Evolutionary conservation across 306 rosid genomes (phyloP).

Genomic region (Spatholobus suberectus): DNA sequence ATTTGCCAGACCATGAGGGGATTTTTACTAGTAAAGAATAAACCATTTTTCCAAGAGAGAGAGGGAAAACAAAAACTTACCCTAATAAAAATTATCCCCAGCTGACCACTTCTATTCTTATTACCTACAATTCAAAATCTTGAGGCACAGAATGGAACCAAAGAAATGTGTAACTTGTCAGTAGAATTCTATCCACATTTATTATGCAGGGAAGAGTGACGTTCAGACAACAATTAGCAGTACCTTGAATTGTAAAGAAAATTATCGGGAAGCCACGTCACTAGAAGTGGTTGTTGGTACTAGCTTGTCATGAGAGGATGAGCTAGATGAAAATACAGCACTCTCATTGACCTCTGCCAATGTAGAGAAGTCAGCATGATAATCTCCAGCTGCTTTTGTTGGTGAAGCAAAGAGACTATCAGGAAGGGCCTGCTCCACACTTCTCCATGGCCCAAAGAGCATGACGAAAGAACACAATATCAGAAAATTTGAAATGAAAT

Average conservation of each 20-base stretch:
- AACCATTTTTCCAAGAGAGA: not conserved
- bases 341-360: constrained; percentile 45
- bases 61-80: constrained; percentile 47
- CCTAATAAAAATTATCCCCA: constrained; percentile 66
- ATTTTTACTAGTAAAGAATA: constrained; percentile 7
- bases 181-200: constrained; percentile 4
- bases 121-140: constrained; percentile 66
- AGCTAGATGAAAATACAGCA: constrained; percentile 31
- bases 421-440: constrained; percentile 82
- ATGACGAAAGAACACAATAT: constrained; percentile 6
- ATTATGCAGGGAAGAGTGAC: not conserved
- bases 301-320: constrained; percentile 46
- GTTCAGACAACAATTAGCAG: constrained; percentile 31
- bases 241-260: constrained; percentile 57
- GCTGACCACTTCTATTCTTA: constrained; percentile 57
- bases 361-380: constrained; percentile 50
- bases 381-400: constrained; percentile 63
- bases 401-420: constrained; percentile 88
- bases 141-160: constrained; percentile 48
- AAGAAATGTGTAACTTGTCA: constrained; percentile 42
- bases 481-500: constrained; percentile 30
- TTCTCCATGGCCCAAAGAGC: constrained; percentile 46
- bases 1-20: not conserved
- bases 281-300: constrained; percentile 43
- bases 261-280: constrained; percentile 53